phyloP scores from a whole-genome alignment of 2,329 filamentous ascomycete genomes.

The Tolypocladium amazonense region DNA sequence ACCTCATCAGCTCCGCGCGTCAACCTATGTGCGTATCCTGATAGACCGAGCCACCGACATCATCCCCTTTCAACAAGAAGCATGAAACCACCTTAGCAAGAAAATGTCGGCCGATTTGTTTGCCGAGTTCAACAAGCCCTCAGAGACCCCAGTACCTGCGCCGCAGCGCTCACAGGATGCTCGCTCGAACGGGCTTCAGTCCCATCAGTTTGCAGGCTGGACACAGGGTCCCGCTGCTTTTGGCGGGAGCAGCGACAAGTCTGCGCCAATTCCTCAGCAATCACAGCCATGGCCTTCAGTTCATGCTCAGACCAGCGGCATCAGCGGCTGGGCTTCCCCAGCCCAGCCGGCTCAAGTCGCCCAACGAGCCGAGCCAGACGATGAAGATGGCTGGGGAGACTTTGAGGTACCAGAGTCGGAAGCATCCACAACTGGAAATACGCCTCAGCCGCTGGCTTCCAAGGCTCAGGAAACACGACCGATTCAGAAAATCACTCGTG shows the following conservation, averaged over 20 bases:
- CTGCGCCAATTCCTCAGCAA: conserved; percentile 7
- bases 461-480: not conserved
- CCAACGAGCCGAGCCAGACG: conserved; percentile 20
- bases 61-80: not conserved
- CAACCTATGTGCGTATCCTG: not conserved
- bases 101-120: conserved; percentile 57
- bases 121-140: conserved; percentile 47
- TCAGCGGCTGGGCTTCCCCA: conserved; percentile 9
- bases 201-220: conserved; percentile 1
- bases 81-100: not conserved
- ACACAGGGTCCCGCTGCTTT: conserved; percentile 15
- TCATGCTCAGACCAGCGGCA: conserved; percentile 11
- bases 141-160: conserved; percentile 22
- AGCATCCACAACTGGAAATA: conserved; percentile 2
- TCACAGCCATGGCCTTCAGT: conserved; percentile 21
- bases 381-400: conserved; percentile 58
- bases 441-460: not conserved
- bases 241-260: conserved; percentile 7
- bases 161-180: conserved; percentile 5
- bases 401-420: conserved; percentile 47
- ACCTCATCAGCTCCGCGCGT: not conserved
- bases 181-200: conserved; percentile 6
- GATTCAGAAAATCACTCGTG: conserved; percentile 20
- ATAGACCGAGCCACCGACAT: not conserved
- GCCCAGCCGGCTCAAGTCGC: not conserved